phyloP scores from a whole-genome alignment of 108 stramenopile genomes.

The Cyclotella atomus region DNA sequence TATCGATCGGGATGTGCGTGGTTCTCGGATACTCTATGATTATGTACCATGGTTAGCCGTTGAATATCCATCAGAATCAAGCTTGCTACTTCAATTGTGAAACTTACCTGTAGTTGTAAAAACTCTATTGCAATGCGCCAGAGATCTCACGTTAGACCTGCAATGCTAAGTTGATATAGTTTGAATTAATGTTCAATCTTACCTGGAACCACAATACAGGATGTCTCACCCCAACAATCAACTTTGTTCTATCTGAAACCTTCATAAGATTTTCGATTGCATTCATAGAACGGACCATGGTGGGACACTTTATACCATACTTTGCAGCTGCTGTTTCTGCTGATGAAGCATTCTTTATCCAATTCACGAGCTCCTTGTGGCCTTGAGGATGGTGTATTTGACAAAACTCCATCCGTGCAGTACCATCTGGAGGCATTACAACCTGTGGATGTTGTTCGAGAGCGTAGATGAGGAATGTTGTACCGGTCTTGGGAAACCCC shows the following conservation, averaged over 20 bases:
- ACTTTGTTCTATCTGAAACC: slow-evolving; percentile 22
- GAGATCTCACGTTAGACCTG: neutral
- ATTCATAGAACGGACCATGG: slow-evolving; percentile 26
- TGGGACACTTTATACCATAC: slow-evolving; percentile 35
- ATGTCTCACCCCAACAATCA: slow-evolving; percentile 59
- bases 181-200: too few species aligned
- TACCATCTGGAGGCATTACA: slow-evolving; percentile 18
- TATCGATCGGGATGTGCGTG: neutral
- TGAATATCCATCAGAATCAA: neutral
- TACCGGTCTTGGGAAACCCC: slow-evolving; percentile 22
- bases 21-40: neutral
- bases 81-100: neutral
- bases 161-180: neutral
- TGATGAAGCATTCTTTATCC: neutral
- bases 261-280: slow-evolving; percentile 34
- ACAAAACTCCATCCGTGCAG: slow-evolving; percentile 14
- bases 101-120: slow-evolving; percentile 42
- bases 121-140: neutral
- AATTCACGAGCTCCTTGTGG: neutral
- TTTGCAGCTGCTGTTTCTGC: neutral
- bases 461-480: slow-evolving; percentile 19
- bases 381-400: slow-evolving; percentile 7
- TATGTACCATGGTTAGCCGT: neutral
- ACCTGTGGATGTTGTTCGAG: slow-evolving; percentile 22
- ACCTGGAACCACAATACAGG: slow-evolving; percentile 55